Evolutionary conservation across 768 basidiomycete species (phyloP).

Genomic region (Kwoniella shandongensis): DNA sequence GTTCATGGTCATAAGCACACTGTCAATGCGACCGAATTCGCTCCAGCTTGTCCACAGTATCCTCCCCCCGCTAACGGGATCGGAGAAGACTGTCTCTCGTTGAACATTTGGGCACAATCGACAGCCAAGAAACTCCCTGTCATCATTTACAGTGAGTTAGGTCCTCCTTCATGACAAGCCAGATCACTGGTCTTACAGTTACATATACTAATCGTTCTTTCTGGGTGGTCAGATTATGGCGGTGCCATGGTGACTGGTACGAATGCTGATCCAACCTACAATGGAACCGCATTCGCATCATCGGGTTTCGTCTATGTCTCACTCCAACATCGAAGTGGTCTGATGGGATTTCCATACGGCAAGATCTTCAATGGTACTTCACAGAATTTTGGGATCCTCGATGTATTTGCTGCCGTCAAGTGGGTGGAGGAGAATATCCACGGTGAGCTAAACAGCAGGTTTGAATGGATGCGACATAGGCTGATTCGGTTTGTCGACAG

Average conservation of each 20-base stretch:
- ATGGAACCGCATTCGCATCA: neutral
- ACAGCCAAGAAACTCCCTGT: neutral
- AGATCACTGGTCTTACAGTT: too few species aligned
- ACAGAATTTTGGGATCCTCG: slow-evolving; percentile 1
- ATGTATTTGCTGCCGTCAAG: neutral
- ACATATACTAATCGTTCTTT: neutral
- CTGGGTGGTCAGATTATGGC: neutral
- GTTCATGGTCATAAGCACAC: neutral
- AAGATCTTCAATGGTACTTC: slow-evolving; percentile 1
- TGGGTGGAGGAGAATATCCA: slow-evolving; percentile 2
- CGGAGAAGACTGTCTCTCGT: neutral
- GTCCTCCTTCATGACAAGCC: too few species aligned
- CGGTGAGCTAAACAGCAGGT: neutral
- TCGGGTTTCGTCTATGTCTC: neutral
- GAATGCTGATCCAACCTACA: neutral
- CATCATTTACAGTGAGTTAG: neutral
- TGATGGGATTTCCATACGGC: neutral
- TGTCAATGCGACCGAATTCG: neutral
- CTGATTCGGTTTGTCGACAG: too few species aligned
- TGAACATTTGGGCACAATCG: neutral
- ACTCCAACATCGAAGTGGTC: neutral
- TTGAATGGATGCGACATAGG: too few species aligned
- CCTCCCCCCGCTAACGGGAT: neutral
- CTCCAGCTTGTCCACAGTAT: neutral
- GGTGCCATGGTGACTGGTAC: neutral